Evolutionary conservation across 352 stramenopile genomes (phyloP), one percentile per base, ranked within the genome.

Genomic region (Phytophthora pinifolia): DNA sequence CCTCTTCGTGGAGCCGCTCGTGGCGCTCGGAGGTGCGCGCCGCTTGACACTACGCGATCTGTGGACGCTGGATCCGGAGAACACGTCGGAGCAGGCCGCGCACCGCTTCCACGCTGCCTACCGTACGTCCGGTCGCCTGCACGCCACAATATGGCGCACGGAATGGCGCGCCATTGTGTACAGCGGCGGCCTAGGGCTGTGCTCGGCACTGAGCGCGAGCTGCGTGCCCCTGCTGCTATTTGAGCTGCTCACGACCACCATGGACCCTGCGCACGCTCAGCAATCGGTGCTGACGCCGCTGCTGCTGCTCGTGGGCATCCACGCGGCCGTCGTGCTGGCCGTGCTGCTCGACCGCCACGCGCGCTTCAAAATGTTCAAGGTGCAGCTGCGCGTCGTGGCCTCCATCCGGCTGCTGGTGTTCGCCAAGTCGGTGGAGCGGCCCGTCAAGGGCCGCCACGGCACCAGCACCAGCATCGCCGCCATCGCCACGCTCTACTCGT

Each of bases 401-500:
- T 67, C 62, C 35, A 74, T 76, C 37, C 65, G 70, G 1, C 61
- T 66, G 14, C 33, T 78, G 29, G 48, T 78, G 10, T 78, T 75
- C 29, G 46, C 70, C 45, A 70, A 73, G 37, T 72, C 69, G 5
- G 65, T 78, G 22, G 54, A 72, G 31, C 54, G 38, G 25, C 51
- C 65, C 1, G 59, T 72, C 9, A 62, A 62, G 34, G 60, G 55
- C 4, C 37, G 46, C 7, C 50, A 68, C 29, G 61, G 62, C 32
- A 70, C 57, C 38, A 65, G 61, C 47, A 67, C 60, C 30, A 70
- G 50, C 46, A 67, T 75, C 57, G 54, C 69, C 13, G 39, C 45
- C 62, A 75, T 78, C 54, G 62, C 58, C 36, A 75, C 65, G 15
- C 66, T 78, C 32, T 75, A 74, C 55, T 75, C 65, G 51, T 65